Evolutionary conservation across 768 basidiomycete species (phyloP), one percentile per base, ranked within the genome.

Genomic region (Coprinellus micaceus): DNA sequence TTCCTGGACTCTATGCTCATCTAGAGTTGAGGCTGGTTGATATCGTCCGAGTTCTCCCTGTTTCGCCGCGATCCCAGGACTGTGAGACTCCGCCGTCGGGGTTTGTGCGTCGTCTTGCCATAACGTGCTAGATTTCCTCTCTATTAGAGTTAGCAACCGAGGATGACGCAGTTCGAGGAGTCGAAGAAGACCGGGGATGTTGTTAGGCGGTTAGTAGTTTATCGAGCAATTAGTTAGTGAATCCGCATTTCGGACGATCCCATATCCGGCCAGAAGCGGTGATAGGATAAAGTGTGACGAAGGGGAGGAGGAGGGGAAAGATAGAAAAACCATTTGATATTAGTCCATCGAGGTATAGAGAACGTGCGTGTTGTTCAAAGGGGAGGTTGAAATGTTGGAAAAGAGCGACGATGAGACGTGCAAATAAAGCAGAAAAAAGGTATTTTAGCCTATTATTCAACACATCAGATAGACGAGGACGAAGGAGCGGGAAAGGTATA

Each of bases 391-490:
- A 64, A 61, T n/a, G 64, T 44, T 63, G 64, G 62, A 67, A 64
- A 69, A 70, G 66, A 54, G 21, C 48, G 54, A 33, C 29, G 52
- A 47, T 64, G 66, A 73, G 75, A 80, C 74, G 78, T 77, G 74
- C 72, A 77, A 74, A 69, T 62, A 75, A 77, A 80, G 73, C 68
- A 75, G 71, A 82, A 75, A 80, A 79, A 78, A 77, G 79, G 71
- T 77, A 79, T 78, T 93, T 92, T 82, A 94, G 91, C 84, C 91
- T 91, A 85, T 77, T 78, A 73, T 70, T 75, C 56, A 52, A 51
- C 29, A 4, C 19, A 51, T 45, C 28, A 57, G 70, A 66, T 56
- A 53, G 46, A 59, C 48, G 44, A 44, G 41, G n/a, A 50, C 6
- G 49, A 41, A 56, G 56, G 33, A 25, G 28, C 15, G 28, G 28